These are phyloP conservation scores for Smittium mucronatum DNA, from an alignment of 371 early-diverging fungal genomes.

Conservation along the genomic window DNA sequence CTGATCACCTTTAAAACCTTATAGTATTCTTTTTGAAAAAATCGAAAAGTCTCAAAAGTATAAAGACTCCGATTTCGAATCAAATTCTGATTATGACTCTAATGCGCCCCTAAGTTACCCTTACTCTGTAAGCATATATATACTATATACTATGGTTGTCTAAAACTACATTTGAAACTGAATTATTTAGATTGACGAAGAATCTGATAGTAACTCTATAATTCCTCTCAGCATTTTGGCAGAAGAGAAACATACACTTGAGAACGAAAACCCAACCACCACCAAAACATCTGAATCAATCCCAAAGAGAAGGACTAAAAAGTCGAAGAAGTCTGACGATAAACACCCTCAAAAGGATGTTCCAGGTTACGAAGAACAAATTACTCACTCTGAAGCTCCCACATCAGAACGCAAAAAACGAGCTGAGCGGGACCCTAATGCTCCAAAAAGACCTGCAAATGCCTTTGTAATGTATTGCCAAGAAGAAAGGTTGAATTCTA, in stretches of 20 bases:
- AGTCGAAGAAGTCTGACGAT: slow-evolving; percentile 17
- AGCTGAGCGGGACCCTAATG: slow-evolving; percentile 28
- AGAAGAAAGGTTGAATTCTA: slow-evolving; percentile 27
- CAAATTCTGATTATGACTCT: slow-evolving; percentile 7
- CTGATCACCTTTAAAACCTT: slow-evolving; percentile 15
- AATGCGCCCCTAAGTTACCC: neutral
- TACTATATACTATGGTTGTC: no score
- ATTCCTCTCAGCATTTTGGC: neutral
- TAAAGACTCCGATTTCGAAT: slow-evolving; percentile 6
- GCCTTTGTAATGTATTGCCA: slow-evolving; percentile 35
- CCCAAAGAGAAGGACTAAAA: slow-evolving; percentile 6
- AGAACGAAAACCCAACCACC: slow-evolving; percentile 9
- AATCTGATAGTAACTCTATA: slow-evolving; percentile 5
- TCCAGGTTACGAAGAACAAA: neutral
- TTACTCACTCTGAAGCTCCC: neutral
- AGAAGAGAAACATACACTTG: slow-evolving; percentile 10
- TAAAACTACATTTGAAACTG: no score
- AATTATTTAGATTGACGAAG: neutral
- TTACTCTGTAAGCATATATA: neutral
- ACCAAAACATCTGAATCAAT: slow-evolving; percentile 14
- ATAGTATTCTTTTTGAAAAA: slow-evolving; percentile 16
- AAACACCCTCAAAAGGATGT: neutral
- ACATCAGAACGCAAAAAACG: slow-evolving; percentile 9
- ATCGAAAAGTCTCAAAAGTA: neutral
- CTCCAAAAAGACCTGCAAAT: slow-evolving; percentile 33